Evolutionary conservation across 1,139 yeast species (phyloP), one percentile per base, ranked within the genome.

Genomic region (Diutina mesorugosa): DNA sequence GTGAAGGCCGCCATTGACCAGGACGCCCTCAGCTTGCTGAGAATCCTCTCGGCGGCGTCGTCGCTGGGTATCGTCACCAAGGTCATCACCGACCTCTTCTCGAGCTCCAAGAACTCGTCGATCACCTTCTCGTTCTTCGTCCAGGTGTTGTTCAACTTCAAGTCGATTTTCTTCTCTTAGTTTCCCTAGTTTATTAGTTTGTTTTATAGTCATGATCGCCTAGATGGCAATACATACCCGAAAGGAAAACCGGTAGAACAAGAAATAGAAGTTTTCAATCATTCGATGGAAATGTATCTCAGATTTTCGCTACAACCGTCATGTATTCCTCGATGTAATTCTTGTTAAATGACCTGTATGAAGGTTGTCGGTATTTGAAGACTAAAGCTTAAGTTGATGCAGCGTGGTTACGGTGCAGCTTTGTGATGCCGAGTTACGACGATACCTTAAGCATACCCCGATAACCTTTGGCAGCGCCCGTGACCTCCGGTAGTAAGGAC

Each of bases 71-170:
- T 50, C 10, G 10, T 50, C 7, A 14, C 41, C 35, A 32, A 6
- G 21, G 45, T 50, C n/a, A 32, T 50, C 28, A 32, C 35, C 26
- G 18, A 38, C 29, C 18, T 50, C n/a, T 38, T 50, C 16, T 16
- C 21, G 45, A 50, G 32, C 45, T 9, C 28, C 32, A 29, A 10
- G 21, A 29, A 50, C 53, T 21, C 45, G 10, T 30, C 45, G 29
- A 50, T 50, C 45, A 32, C 32, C 10, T 50, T 50, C 41, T 50
- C 53, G 45, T 50, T 50, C 53, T 32, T 50, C 14, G 53, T 50
- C 10, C 45, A 32, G n/a, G 21, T 50, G 53, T 18, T 50, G 26
- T 32, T 50, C 28, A 50, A 50, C 53, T 50, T 50, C 45, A 16
- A 21, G 41, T 50, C 53, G 21, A 50, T 50, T 32, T 50, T 50